phyloP scores from a whole-genome alignment of 2,329 filamentous ascomycete genomes.

The Aspergillus hiratsukae region DNA sequence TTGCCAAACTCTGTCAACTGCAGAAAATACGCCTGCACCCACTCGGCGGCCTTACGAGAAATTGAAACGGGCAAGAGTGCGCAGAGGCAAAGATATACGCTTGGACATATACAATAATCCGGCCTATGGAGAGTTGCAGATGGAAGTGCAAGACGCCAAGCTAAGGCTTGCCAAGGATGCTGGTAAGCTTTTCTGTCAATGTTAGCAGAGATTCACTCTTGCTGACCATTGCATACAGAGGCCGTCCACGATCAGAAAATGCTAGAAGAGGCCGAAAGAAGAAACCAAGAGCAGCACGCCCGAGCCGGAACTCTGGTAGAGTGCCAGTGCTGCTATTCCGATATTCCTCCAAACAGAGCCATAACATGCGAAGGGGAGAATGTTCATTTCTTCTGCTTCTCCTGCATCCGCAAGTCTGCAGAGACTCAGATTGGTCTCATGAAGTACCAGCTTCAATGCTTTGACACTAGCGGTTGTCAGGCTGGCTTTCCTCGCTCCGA shows the following conservation, averaged over 20 bases:
- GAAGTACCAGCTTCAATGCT: slow-evolving; percentile 66
- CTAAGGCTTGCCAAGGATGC: slow-evolving; percentile 16
- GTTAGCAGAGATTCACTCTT: neutral
- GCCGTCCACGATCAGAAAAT: slow-evolving; percentile 17
- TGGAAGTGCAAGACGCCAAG: slow-evolving; percentile 26
- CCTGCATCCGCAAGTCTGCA: slow-evolving; percentile 62
- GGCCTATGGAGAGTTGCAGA: slow-evolving; percentile 5
- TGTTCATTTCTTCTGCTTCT: slow-evolving; percentile 65
- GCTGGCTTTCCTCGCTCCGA: slow-evolving; percentile 57
- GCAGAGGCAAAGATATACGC: neutral
- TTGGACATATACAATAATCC: neutral
- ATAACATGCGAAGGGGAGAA: slow-evolving; percentile 59
- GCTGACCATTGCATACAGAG: slow-evolving; percentile 2
- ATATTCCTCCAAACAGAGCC: slow-evolving; percentile 63
- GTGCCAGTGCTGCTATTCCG: slow-evolving; percentile 69
- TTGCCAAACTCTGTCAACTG: slow-evolving; percentile 21
- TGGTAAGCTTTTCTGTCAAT: slow-evolving; percentile 9
- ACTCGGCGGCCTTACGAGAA: slow-evolving; percentile 14
- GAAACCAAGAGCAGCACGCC: slow-evolving; percentile 36
- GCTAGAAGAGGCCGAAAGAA: slow-evolving; percentile 24
- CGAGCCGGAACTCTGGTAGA: slow-evolving; percentile 55
- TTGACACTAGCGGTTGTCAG: slow-evolving; percentile 64
- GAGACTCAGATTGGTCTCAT: slow-evolving; percentile 64
- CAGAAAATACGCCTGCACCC: slow-evolving; percentile 15
- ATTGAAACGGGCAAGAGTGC: slow-evolving; percentile 14